Base-by-base conservation (phyloP, 306 rosid species). In the Quercus cerris region DNA sequence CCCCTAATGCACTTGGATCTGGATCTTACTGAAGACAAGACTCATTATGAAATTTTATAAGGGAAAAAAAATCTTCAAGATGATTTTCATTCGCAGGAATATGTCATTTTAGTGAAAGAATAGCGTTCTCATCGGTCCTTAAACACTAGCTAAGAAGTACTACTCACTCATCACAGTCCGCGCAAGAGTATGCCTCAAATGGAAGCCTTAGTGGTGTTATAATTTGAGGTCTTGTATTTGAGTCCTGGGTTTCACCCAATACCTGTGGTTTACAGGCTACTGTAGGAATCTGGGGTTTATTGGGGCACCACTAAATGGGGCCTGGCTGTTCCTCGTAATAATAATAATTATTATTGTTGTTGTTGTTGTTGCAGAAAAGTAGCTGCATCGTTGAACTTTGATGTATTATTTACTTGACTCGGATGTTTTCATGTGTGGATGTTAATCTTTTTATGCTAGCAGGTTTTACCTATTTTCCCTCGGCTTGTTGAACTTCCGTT, bases 401-500 rank as follows among this genome's bases (percentile, higher is more conserved):
- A 52, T 49, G 41, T 74, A 78, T 70, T 72, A 3, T 30, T 64
- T 19, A 63, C 63, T 4, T 55, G 55, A 57, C 23, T n/a, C 59
- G 18, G 66, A 75, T 73, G 15, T 73, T 55, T 46, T 20, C 20
- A 23, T 74, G 8, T 44, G 66, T 75, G 56, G 73, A 25, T 78
- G 74, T 73, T 75, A 74, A 88, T 74, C 78, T 57, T 82, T 85
- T 52, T 6, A 62, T 72, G 82, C 58, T 76, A 7, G 78, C 98
- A 96, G 98, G 99, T 96, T 71, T 89, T 96, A 77, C 99, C 98
- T 33, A 91, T 96, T 83, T 91, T 96, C 76, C 98, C 99, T 67
- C 92, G 85, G 78, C 97, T 96, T 81, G 91, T 96, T 27, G 94
- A 86, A 80, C 98, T 96, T 73, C 97, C 99, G 72, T 80, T 90